A percentile compares a stretch with the other conserved stretches of the same genome.
phyloP scores from a whole-genome alignment of 345 rosid genomes.

The Combretum micranthum region DNA sequence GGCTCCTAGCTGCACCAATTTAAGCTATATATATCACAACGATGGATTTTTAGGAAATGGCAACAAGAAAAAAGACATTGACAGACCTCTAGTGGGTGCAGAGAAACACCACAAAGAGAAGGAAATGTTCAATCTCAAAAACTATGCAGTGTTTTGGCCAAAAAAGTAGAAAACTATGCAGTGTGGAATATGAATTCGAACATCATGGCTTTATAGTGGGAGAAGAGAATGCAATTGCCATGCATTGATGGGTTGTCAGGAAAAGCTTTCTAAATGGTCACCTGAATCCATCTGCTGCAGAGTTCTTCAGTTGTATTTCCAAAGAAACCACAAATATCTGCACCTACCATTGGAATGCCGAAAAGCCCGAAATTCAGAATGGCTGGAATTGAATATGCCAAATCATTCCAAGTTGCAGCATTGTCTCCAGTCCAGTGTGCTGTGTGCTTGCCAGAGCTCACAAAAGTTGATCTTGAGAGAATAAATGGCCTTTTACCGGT shows the following conservation, averaged over 20 bases:
- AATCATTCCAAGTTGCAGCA: slow-evolving; percentile 59
- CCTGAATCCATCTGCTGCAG: slow-evolving; percentile 78
- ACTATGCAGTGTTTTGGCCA: too few relatives aligned
- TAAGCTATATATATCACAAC: background rate
- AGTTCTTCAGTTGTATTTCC: slow-evolving; percentile 57
- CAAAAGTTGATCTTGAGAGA: slow-evolving; percentile 65
- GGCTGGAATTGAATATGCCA: slow-evolving; percentile 53
- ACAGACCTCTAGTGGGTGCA: too few relatives aligned
- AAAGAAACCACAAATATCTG: slow-evolving; percentile 67
- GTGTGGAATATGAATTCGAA: too few relatives aligned
- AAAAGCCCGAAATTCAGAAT: slow-evolving; percentile 62
- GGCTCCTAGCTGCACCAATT: slow-evolving; percentile 54
- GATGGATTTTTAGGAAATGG: too few relatives aligned
- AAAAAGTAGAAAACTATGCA: too few relatives aligned
- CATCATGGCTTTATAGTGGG: too few relatives aligned
- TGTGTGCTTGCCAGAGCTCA: slow-evolving; percentile 64
- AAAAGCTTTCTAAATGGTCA: slow-evolving; percentile 1
- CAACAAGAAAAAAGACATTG: background rate
- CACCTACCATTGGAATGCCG: slow-evolving; percentile 85
- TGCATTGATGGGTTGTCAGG: background rate
- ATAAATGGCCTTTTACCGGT: slow-evolving; percentile 61
- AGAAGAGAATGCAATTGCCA: too few relatives aligned
- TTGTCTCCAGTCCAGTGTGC: slow-evolving; percentile 88
- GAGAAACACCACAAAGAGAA: too few relatives aligned
- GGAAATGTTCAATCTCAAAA: too few relatives aligned